phyloP scores from a whole-genome alignment of 1,284 basidiomycete genomes.

The Kalmanozyma brasiliensis region DNA sequence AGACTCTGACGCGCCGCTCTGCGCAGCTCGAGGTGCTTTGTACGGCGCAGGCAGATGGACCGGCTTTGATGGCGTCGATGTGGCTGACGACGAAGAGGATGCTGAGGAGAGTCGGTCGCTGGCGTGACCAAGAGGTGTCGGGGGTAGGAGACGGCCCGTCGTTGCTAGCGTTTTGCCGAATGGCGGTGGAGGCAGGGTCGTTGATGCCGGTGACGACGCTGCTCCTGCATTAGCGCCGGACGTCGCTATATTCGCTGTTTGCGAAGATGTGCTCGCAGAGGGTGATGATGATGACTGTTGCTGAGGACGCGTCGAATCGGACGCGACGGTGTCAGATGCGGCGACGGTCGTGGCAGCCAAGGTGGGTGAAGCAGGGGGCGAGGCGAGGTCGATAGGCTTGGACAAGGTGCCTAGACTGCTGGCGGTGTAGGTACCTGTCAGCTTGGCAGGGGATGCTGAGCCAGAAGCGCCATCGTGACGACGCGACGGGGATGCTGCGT shows the following conservation, averaged over 20 bases:
- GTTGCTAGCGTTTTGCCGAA: conserved; percentile 18
- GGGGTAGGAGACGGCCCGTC: conserved; percentile 30
- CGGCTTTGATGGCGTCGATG: conserved; percentile 16
- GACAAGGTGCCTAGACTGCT: conserved; percentile 27
- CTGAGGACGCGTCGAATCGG: conserved; percentile 23
- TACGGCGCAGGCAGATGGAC: conserved; percentile 35
- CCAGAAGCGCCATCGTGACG: conserved; percentile 35
- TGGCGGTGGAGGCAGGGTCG: conserved; percentile 15
- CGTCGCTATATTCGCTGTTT: background rate
- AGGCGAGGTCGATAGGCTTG: conserved; percentile 49
- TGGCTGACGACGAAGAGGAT: conserved; percentile 8
- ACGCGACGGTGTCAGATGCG: conserved; percentile 20
- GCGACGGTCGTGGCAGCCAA: conserved; percentile 2
- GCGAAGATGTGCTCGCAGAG: conserved; percentile 1
- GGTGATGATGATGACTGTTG: conserved; percentile 19
- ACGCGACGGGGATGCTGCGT: conserved; percentile 37
- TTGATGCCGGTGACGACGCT: conserved; percentile 8
- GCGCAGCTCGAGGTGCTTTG: conserved; percentile 31
- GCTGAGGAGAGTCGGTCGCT: conserved; percentile 11
- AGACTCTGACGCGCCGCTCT: conserved; percentile 36
- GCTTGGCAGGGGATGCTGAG: conserved; percentile 29
- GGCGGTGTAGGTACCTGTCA: conserved; percentile 7
- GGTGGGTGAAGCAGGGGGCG: conserved; percentile 33
- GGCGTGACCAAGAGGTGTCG: conserved; percentile 30
- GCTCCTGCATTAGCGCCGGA: conserved; percentile 1